A percentile compares a stretch with the other conserved stretches of the same genome.
Evolutionary conservation across 495 filamentous ascomycete genomes (phyloP).

Genomic region (Aspergillus bridgeri): DNA sequence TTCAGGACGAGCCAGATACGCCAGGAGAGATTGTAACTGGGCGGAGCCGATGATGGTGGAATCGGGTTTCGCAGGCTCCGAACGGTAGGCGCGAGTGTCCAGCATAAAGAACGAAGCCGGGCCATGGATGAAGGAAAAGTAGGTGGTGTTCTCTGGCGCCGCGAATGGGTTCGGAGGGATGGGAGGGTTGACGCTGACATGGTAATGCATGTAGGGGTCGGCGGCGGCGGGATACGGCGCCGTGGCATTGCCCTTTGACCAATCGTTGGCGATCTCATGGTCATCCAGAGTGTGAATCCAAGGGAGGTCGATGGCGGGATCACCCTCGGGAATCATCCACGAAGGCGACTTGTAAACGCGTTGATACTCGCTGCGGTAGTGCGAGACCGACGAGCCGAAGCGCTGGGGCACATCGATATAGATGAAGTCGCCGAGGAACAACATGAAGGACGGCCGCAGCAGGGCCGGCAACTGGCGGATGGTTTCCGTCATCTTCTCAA

Average conservation of each 20-base stretch:
- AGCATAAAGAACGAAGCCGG: slow-evolving; percentile 92
- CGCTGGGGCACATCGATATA: slow-evolving; percentile 88
- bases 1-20: slow-evolving; percentile 66
- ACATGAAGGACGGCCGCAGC: slow-evolving; percentile 73
- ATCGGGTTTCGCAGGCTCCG: slow-evolving; percentile 52
- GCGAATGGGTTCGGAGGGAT: slow-evolving; percentile 37
- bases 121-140: slow-evolving; percentile 83
- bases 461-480: slow-evolving; percentile 61
- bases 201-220: slow-evolving; percentile 87
- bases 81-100: slow-evolving; percentile 85
- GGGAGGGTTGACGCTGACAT: slow-evolving; percentile 80
- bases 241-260: slow-evolving; percentile 66
- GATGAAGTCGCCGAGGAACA: slow-evolving; percentile 98
- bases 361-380: slow-evolving; percentile 87
- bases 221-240: slow-evolving; percentile 69
- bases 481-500: slow-evolving; percentile 57
- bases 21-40: slow-evolving; percentile 75
- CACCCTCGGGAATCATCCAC: slow-evolving; percentile 60
- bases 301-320: slow-evolving; percentile 58
- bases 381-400: slow-evolving; percentile 64
- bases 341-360: slow-evolving; percentile 91
- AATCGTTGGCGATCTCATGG: slow-evolving; percentile 94
- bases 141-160: slow-evolving; percentile 58
- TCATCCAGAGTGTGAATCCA: slow-evolving; percentile 97
- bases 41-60: slow-evolving; percentile 84